Evolutionary conservation across 2,329 filamentous ascomycete species (phyloP).

Genomic region (Pyricularia grisea): DNA sequence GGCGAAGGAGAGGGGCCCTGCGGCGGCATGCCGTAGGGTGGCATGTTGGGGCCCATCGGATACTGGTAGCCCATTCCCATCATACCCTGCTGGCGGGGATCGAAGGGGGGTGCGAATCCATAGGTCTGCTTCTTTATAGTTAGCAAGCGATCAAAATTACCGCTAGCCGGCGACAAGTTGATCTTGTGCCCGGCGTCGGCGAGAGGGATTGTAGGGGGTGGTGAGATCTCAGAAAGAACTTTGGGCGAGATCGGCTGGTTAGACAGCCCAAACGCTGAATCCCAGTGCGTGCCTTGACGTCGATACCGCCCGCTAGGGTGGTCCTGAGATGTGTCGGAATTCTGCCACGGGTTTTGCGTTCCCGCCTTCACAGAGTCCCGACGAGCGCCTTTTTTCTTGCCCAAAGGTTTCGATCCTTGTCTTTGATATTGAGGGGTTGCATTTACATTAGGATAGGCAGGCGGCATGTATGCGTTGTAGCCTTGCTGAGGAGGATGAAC

Average conservation of each 20-base stretch:
- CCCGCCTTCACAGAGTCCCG: constrained; percentile 23
- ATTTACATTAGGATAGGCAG: constrained; percentile 50
- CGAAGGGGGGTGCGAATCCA: constrained; percentile 41
- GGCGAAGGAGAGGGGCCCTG: constrained; percentile 35
- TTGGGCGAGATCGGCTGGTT: constrained; percentile 8
- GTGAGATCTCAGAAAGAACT: background rate
- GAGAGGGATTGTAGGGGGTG: constrained; percentile 9
- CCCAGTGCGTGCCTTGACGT: constrained; percentile 36
- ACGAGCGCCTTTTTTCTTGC: constrained; percentile 35
- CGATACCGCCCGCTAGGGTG: constrained; percentile 24
- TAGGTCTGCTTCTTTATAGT: constrained; percentile 60
- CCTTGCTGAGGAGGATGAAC: constrained; percentile 33
- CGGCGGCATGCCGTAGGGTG: constrained; percentile 25
- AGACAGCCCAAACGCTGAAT: constrained; percentile 16
- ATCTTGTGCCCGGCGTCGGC: constrained; percentile 7
- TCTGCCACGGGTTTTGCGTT: constrained; percentile 25
- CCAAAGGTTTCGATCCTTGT: constrained; percentile 9
- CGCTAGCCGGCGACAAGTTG: constrained; percentile 58
- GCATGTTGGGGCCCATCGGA: constrained; percentile 24
- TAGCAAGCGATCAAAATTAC: constrained; percentile 66
- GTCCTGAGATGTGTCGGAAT: constrained; percentile 26
- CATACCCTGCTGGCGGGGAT: constrained; percentile 17
- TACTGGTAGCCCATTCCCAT: constrained; percentile 28
- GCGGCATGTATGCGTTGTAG: constrained; percentile 4
- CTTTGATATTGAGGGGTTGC: constrained; percentile 21